Evolutionary conservation across 805 yeast genomes (phyloP), one percentile per base, ranked within the genome.

Genomic region (Ogataea kodamae): DNA sequence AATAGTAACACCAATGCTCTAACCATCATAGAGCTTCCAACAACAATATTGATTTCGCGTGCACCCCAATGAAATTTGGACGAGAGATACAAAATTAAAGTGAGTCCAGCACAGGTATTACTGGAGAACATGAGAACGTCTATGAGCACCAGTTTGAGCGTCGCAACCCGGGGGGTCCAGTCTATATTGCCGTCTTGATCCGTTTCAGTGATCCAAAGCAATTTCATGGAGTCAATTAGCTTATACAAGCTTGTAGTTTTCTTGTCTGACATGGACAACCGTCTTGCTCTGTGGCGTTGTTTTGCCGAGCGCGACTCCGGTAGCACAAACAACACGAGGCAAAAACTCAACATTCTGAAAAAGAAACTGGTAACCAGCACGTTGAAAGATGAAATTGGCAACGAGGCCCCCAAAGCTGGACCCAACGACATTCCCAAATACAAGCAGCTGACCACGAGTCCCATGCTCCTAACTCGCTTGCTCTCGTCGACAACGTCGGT

Each of bases 401-500:
- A 47, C 0, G 62, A 19, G 20, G 78, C 72, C 3, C 85, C 78
- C 1, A 71, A 33, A 22, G 78, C 41, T 0, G 94, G 92, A 1
- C 90, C 92, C 6, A 70, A 9, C 1, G 81, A 80, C 44, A 76
- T 49, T 0, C 88, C 83, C 3, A 70, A 63, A 48, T 73, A 79
- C 30, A 81, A 57, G 11, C 72, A 57, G 8, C 89, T 84, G 52
- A 72, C 64, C 16, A 73, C 61, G 18, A 75, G 59, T 9, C 89
- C 85, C 44, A 84, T 62, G 13, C 70, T 64, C 33, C 72, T 67
- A 15, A 76, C 70, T 41, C 95, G 62, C 35, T 72, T 66, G 20
- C 64, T 67, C 1, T 84, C 71, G 13, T 77, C 80, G 5, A 78
- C 78, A 23, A 85, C 76, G 59, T 87, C 96, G 4, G 86, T 66